Percentiles rank a stretch among this genome's conserved stretches.
phyloP scores from a whole-genome alignment of 305 asterid species.

The Andrographis paniculata region DNA sequence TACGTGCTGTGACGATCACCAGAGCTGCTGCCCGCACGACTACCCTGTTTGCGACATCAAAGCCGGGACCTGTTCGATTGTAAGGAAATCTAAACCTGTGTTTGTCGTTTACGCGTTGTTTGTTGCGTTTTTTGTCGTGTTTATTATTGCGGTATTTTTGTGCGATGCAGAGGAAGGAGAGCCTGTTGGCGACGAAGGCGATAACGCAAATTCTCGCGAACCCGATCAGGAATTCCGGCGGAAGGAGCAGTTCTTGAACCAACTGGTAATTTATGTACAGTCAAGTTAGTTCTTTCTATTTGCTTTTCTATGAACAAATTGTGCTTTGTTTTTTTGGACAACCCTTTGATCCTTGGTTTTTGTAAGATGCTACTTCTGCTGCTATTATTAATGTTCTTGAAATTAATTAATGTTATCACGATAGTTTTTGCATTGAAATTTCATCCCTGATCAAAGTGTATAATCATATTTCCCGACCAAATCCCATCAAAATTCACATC shows the following conservation, averaged over 20 bases:
- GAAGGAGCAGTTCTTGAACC: slow-evolving; percentile 30
- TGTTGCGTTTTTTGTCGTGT: neutral
- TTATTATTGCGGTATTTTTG: neutral
- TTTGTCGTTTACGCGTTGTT: neutral
- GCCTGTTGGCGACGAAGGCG: slow-evolving; percentile 71
- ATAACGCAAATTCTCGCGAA: slow-evolving; percentile 55
- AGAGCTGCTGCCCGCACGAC: slow-evolving; percentile 91
- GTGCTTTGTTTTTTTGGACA: too few relatives aligned
- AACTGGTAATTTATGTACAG: too few relatives aligned
- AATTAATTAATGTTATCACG: too few relatives aligned
- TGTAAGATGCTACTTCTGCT: too few relatives aligned
- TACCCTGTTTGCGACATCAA: slow-evolving; percentile 66
- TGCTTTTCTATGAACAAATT: neutral
- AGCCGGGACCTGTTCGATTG: slow-evolving; percentile 73
- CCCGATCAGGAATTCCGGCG: slow-evolving; percentile 37
- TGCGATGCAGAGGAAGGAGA: slow-evolving; percentile 50
- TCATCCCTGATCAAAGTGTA: too few relatives aligned
- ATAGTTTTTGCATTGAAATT: too few relatives aligned
- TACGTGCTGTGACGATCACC: slow-evolving; percentile 77
- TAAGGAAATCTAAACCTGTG: slow-evolving; percentile 22
- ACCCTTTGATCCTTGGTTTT: too few relatives aligned
- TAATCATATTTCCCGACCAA: too few relatives aligned
- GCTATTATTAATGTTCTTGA: too few relatives aligned
- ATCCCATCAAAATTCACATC: too few relatives aligned
- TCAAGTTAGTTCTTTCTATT: neutral